Percentiles rank a stretch among this genome's conserved stretches.
phyloP scores from a whole-genome alignment of 2,329 filamentous ascomycete species.

The Hysterium pulicare region DNA sequence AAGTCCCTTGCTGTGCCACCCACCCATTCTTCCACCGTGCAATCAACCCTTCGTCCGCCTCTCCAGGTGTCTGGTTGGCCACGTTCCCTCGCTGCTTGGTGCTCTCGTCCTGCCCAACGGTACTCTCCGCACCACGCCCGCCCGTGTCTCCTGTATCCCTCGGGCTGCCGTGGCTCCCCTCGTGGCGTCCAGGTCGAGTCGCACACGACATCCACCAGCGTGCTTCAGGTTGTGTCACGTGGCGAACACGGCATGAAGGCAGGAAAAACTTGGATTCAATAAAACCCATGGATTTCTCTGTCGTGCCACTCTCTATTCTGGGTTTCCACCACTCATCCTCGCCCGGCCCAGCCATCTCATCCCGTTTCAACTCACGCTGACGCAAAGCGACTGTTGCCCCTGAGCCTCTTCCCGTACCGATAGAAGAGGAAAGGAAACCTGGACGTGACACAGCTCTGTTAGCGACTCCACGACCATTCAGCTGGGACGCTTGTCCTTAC shows the following conservation, averaged over 20 bases:
- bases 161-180: slow-evolving; percentile 32
- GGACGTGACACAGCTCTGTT: slow-evolving; percentile 25
- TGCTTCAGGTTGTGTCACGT: slow-evolving; percentile 37
- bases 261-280: slow-evolving; percentile 28
- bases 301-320: slow-evolving; percentile 36
- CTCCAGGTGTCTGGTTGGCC: slow-evolving; percentile 12
- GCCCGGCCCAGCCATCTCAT: background rate
- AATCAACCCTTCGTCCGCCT: slow-evolving; percentile 4
- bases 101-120: slow-evolving; percentile 19
- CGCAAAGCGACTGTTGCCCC: slow-evolving; percentile 47
- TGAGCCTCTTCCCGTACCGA: slow-evolving; percentile 48
- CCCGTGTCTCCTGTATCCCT: slow-evolving; percentile 18
- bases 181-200: slow-evolving; percentile 31
- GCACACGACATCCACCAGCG: slow-evolving; percentile 25
- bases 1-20: background rate
- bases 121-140: slow-evolving; percentile 10
- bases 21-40: background rate
- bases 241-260: slow-evolving; percentile 12
- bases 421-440: slow-evolving; percentile 48
- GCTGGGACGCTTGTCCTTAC: slow-evolving; percentile 29
- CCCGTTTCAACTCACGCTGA: slow-evolving; percentile 25
- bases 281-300: slow-evolving; percentile 29
- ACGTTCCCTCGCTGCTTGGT: slow-evolving; percentile 17
- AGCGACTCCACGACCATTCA: slow-evolving; percentile 26
- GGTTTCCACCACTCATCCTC: slow-evolving; percentile 12